Evolutionary conservation across 1,284 basidiomycete species (phyloP).

Genomic region (Mycosarcoma mackinlayi): DNA sequence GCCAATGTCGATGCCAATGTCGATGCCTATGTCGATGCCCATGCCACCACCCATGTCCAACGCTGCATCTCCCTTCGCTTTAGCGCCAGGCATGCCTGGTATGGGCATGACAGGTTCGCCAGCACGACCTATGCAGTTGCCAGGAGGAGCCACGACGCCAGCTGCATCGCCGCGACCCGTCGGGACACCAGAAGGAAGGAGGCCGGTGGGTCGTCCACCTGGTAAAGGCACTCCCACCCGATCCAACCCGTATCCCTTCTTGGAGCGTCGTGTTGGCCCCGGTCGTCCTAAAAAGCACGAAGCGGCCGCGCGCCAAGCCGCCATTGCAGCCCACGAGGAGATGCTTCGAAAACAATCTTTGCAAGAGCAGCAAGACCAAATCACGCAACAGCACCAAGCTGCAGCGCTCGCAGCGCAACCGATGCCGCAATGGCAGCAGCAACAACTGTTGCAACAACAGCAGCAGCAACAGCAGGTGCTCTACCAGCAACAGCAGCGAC

Average conservation of each 20-base stretch:
- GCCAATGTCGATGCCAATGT: conserved; percentile 32
- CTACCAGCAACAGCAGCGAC: conserved; percentile 23
- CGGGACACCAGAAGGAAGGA: conserved; percentile 19
- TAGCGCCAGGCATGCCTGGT: conserved; percentile 5
- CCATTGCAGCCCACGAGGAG: conserved; percentile 37
- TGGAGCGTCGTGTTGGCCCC: conserved; percentile 41
- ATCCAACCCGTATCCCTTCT: conserved; percentile 40
- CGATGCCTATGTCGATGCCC: conserved; percentile 36
- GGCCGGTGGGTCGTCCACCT: conserved; percentile 36
- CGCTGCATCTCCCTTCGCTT: neutral
- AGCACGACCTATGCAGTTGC: conserved; percentile 24
- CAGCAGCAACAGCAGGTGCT: conserved; percentile 24
- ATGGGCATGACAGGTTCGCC: conserved; percentile 25
- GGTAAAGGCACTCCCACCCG: conserved; percentile 37
- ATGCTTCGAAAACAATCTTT: conserved; percentile 24
- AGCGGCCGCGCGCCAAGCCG: conserved; percentile 41
- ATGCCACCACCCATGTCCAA: conserved; percentile 34
- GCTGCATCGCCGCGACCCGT: conserved; percentile 15
- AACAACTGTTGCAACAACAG: conserved; percentile 40
- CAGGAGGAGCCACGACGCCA: conserved; percentile 15
- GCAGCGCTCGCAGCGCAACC: conserved; percentile 23
- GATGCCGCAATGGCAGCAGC: conserved; percentile 39
- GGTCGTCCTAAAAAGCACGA: conserved; percentile 49
- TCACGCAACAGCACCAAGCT: conserved; percentile 26
- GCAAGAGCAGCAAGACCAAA: conserved; percentile 26